Evolutionary conservation across 1,284 basidiomycete species (phyloP).

Genomic region (Cutaneotrichosporon sp.): DNA sequence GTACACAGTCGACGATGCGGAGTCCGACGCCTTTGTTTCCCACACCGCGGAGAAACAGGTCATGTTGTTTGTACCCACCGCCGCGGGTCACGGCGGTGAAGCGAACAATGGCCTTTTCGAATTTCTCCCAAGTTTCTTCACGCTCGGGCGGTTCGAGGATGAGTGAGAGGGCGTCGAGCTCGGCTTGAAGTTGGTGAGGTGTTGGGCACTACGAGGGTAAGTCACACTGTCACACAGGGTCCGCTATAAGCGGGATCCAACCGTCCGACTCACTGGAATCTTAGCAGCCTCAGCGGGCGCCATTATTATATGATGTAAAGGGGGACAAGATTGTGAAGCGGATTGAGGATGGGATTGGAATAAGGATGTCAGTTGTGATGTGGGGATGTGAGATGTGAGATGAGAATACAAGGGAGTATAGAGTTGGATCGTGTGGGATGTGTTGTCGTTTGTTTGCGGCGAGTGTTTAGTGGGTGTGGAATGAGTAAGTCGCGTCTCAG

Average conservation of each 20-base stretch:
- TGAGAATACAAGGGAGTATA: no score
- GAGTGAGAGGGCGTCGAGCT: constrained; percentile 37
- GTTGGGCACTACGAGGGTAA: constrained; percentile 38
- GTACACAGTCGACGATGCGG: constrained; percentile 45
- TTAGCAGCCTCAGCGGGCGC: constrained; percentile 34
- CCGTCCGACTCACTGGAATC: constrained; percentile 32
- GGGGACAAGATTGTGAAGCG: neutral
- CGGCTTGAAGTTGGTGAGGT: constrained; percentile 37
- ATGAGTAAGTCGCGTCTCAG: no score
- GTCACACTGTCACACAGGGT: neutral
- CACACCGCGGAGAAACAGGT: constrained; percentile 40
- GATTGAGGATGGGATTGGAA: neutral
- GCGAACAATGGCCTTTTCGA: constrained; percentile 43
- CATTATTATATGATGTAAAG: constrained; percentile 17
- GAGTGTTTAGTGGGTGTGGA: no score
- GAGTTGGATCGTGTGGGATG: neutral
- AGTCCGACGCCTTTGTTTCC: constrained; percentile 44
- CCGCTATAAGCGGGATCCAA: no score
- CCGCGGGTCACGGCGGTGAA: constrained; percentile 46
- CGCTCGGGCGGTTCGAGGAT: constrained; percentile 44
- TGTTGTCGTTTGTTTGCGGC: neutral
- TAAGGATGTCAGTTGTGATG: neutral
- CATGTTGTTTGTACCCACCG: constrained; percentile 46
- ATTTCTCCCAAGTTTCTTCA: constrained; percentile 50
- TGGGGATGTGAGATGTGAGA: no score